Evolutionary conservation across 805 yeast genomes (phyloP), one percentile per base, ranked within the genome.

Genomic region (Pichia rugopelliculosa): DNA sequence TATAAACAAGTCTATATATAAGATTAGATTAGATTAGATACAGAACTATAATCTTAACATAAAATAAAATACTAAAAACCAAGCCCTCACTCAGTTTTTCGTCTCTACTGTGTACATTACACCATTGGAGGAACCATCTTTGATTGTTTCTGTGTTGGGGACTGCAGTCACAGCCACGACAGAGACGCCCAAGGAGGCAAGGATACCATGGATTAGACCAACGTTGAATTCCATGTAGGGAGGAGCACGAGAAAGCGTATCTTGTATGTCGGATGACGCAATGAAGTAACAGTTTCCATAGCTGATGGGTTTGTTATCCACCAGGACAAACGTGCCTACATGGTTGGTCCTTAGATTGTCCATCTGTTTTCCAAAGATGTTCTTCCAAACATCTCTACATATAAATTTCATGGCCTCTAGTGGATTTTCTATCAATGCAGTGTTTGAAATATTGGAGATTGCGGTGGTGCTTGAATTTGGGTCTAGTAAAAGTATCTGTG

Each of bases 341-440:
- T 93, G 97, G 61, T 93, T 93, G 1, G 99, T 93, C 52, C 95
- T 77, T 49, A 93, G 72, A 56, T 88, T 89, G 62, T 90, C 97
- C 72, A 93, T 87, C 62, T 86, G 96, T 65, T 89, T 91, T 36
- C 81, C 79, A 66, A 79, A 88, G 25, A 91, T 61, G 45, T 75
- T 67, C 56, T 77, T 80, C 98, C 98, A 93, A 25, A 90, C 84
- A 56, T 90, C 97, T 41, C 95, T 76, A 62, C 98, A 90, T 6
- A 93, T 77, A 62, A 87, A 89, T 66, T 91, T 91, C 87, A 93
- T 87, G 36, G 91, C 76, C 54, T 87, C 90, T 36, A 91, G 66
- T 12, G 85, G 73, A 21, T 39, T 40, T 4, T 41, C 45, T 13
- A 26, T 24, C 10, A 46, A 17, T 22, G 45, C 36, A 23, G 39